These are phyloP conservation scores for Fusarium sp. DNA, from an alignment of 2,329 filamentous ascomycete genomes.

Conservation along the genomic window DNA sequence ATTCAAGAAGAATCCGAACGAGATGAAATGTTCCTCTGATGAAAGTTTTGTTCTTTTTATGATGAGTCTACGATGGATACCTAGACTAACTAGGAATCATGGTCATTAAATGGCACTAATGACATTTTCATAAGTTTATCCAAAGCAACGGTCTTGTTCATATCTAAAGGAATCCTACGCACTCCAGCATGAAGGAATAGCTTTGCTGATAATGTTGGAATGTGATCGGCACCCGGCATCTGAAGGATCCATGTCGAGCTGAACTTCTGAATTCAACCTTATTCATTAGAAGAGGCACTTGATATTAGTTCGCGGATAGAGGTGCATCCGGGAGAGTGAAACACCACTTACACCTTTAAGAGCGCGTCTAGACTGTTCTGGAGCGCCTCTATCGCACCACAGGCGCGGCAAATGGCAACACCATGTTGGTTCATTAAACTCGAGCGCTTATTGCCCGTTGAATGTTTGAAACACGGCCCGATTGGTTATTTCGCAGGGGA, in stretches of 20 bases:
- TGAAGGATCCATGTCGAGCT: constrained; percentile 15
- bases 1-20: neutral
- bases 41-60: neutral
- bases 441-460: neutral
- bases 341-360: constrained; percentile 6
- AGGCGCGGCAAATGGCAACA: constrained; percentile 33
- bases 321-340: constrained; percentile 11
- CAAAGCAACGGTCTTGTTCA: neutral
- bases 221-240: neutral
- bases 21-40: neutral
- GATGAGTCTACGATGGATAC: neutral
- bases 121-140: neutral
- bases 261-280: constrained; percentile 9
- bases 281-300: neutral
- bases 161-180: neutral
- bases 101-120: neutral
- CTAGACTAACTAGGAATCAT: too few relatives aligned
- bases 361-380: constrained; percentile 36
- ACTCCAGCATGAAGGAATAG: neutral
- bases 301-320: constrained; percentile 10
- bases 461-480: neutral
- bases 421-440: constrained; percentile 18
- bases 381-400: constrained; percentile 33
- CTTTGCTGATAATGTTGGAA: neutral
- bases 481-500: neutral